phyloP scores from a whole-genome alignment of 2,329 filamentous ascomycete genomes.

The Aplosporella prunicola region DNA sequence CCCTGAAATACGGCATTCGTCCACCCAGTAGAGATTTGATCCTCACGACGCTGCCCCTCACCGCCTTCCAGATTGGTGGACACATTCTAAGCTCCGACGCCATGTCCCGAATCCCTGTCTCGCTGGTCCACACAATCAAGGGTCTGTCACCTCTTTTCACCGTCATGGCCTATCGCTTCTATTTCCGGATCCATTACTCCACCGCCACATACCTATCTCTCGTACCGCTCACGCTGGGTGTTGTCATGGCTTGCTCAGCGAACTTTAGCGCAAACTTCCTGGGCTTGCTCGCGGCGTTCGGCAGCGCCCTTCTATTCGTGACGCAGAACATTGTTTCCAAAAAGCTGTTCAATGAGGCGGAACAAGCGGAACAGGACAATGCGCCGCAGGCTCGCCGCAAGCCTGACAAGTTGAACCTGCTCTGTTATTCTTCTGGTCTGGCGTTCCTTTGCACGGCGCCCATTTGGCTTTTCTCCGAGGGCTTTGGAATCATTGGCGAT shows the following conservation, averaged over 20 bases:
- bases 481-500: conserved; percentile 65
- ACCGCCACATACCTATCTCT: conserved; percentile 64
- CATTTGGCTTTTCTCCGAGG: conserved; percentile 90
- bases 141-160: conserved; percentile 93
- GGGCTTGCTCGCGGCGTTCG: conserved; percentile 80
- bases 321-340: conserved; percentile 99
- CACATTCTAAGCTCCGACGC: conserved; percentile 91
- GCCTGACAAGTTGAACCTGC: conserved; percentile 89
- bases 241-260: conserved; percentile 90
- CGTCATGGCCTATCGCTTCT: conserved; percentile 79
- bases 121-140: conserved; percentile 96
- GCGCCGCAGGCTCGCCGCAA: conserved; percentile 57
- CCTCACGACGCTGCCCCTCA: conserved; percentile 78
- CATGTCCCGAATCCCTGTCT: conserved; percentile 90
- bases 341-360: conserved; percentile 90
- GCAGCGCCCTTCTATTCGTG: conserved; percentile 90
- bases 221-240: conserved; percentile 84
- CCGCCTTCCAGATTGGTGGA: conserved; percentile 84
- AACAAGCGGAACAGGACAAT: conserved; percentile 68
- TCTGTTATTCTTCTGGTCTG: conserved; percentile 93
- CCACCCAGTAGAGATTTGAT: conserved; percentile 73
- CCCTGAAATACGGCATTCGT: conserved; percentile 75
- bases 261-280: conserved; percentile 82
- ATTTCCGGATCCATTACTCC: conserved; percentile 85
- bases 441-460: conserved; percentile 82